Evolutionary conservation across 257 asterid species (phyloP).

Genomic region (Anisodus tanguticus): DNA sequence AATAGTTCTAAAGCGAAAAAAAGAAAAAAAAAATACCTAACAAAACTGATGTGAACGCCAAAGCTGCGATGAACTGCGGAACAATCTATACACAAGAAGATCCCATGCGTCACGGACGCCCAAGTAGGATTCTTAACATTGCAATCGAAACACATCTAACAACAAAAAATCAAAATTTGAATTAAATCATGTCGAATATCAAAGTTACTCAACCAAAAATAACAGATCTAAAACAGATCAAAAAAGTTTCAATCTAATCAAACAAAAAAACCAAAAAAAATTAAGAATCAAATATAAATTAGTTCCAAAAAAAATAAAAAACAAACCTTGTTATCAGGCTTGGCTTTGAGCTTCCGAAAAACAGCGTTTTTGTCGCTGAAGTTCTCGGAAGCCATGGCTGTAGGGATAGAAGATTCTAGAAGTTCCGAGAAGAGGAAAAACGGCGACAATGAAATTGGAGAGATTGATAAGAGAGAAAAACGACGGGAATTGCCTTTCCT

Average conservation of each 20-base stretch:
- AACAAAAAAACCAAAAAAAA: not conserved
- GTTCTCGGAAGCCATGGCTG: slow-evolving; percentile 74
- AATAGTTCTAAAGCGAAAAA: slow-evolving; percentile 15
- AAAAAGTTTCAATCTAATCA: slow-evolving; percentile 35
- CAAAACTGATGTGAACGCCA: slow-evolving; percentile 95
- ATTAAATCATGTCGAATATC: not conserved
- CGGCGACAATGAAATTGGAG: not conserved
- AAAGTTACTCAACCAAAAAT: slow-evolving; percentile 1
- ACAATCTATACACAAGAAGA: slow-evolving; percentile 93
- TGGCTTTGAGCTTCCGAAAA: slow-evolving; percentile 90
- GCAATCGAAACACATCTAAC: slow-evolving; percentile 97
- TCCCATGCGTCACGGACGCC: slow-evolving; percentile 98
- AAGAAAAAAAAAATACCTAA: slow-evolving; percentile 51
- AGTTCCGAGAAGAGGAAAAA: not conserved
- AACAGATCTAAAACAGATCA: slow-evolving; percentile 79
- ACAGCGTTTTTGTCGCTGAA: slow-evolving; percentile 78
- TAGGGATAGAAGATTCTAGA: not conserved
- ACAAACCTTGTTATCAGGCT: slow-evolving; percentile 83
- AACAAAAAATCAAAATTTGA: slow-evolving; percentile 24
- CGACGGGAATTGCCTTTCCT: not conserved
- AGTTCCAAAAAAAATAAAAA: not conserved
- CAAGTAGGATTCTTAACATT: slow-evolving; percentile 94
- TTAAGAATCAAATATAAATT: no score
- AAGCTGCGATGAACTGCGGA: slow-evolving; percentile 93
- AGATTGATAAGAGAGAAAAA: slow-evolving; percentile 39